phyloP scores from a whole-genome alignment of 2,329 filamentous ascomycete genomes.

The Aspergillus sergii region DNA sequence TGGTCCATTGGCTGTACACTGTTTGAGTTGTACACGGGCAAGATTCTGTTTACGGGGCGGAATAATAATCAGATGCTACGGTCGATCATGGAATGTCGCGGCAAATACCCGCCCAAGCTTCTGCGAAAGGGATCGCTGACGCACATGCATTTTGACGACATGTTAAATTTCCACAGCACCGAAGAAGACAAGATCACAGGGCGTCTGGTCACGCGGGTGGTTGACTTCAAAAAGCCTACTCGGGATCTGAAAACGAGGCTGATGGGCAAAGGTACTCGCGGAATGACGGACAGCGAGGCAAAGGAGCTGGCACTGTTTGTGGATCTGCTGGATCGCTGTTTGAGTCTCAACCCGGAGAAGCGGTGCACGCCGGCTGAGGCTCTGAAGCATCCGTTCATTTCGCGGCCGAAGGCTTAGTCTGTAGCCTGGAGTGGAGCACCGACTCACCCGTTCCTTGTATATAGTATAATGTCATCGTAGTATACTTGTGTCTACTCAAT shows the following conservation, averaged over 20 bases:
- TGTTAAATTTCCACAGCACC: conserved; percentile 79
- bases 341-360: conserved; percentile 90
- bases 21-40: conserved; percentile 95
- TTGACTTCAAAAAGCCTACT: conserved; percentile 66
- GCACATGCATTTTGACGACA: conserved; percentile 78
- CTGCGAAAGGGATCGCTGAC: conserved; percentile 80
- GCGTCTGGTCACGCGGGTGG: conserved; percentile 61
- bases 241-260: conserved; percentile 82
- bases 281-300: conserved; percentile 71
- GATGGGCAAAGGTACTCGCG: conserved; percentile 68
- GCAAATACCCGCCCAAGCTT: conserved; percentile 86
- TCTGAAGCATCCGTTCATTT: conserved; percentile 85
- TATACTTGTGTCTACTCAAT: background rate
- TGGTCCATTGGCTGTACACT: conserved; percentile 98
- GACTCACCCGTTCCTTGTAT: conserved; percentile 6
- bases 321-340: conserved; percentile 84
- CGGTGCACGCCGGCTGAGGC: conserved; percentile 85
- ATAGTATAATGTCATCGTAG: conserved; percentile 17
- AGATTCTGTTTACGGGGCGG: conserved; percentile 91
- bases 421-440: background rate
- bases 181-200: conserved; percentile 87
- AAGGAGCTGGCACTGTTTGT: conserved; percentile 82
- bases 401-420: conserved; percentile 40
- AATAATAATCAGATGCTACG: conserved; percentile 99
- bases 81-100: conserved; percentile 92